These are phyloP conservation scores for Hansenula lynferdii DNA, from an alignment of 1,139 yeast genomes.

Conservation along the genomic window DNA sequence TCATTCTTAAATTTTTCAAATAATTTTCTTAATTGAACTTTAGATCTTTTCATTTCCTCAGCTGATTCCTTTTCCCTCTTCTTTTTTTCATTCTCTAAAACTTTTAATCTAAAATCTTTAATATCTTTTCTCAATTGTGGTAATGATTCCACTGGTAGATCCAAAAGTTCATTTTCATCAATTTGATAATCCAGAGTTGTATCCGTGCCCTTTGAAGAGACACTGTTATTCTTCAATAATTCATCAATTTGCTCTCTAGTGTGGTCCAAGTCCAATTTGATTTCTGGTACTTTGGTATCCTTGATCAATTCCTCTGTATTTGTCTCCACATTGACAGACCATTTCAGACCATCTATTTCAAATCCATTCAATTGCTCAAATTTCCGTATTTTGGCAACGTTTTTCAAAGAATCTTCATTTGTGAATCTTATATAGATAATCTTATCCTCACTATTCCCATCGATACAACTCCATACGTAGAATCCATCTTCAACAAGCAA, in stretches of 20 bases:
- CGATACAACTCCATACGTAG: constrained; percentile 17
- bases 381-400: constrained; percentile 4
- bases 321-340: constrained; percentile 28
- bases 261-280: background rate
- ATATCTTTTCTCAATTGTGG: constrained; percentile 57
- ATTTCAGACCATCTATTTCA: constrained; percentile 1
- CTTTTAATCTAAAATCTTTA: constrained; percentile 57
- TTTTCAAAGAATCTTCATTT: constrained; percentile 3
- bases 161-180: constrained; percentile 56
- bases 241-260: background rate
- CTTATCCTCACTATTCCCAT: constrained; percentile 13
- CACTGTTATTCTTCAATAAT: constrained; percentile 5
- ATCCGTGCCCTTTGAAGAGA: background rate
- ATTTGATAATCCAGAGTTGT: constrained; percentile 39
- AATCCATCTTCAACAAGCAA: constrained; percentile 7
- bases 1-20: constrained; percentile 41
- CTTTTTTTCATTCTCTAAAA: constrained; percentile 51
- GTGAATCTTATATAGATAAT: constrained; percentile 16
- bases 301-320: constrained; percentile 7
- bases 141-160: constrained; percentile 54
- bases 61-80: constrained; percentile 48
- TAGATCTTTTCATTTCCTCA: constrained; percentile 48
- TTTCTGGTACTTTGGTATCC: constrained; percentile 6
- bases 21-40: constrained; percentile 43
- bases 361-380: constrained; percentile 7